Conservation (phyloP, 1,284 basidiomycete species). For the Chondrostereum purpureum region DNA sequence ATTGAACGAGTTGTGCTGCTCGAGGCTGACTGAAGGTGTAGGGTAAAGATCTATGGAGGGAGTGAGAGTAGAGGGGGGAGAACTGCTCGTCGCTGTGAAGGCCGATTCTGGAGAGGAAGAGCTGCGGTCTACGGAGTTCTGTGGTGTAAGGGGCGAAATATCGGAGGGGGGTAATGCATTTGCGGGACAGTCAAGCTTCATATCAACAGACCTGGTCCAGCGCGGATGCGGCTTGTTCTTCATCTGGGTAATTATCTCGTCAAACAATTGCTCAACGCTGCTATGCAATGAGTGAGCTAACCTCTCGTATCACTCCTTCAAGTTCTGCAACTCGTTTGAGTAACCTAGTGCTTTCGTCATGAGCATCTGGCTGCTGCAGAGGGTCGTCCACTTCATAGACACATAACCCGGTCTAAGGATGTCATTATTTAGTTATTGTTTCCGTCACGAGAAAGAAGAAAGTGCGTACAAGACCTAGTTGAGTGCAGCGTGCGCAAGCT, state of each 20-base stretch:
- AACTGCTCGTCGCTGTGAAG: constrained; percentile 23
- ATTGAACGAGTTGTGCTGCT: constrained; percentile 13
- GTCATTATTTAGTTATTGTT: constrained; percentile 6
- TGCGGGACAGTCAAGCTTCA: background rate
- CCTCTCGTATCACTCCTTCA: constrained; percentile 78
- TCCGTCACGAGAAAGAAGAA: constrained; percentile 1
- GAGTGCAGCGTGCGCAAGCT: constrained; percentile 64
- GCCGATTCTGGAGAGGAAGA: constrained; percentile 5
- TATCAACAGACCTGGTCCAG: constrained; percentile 37
- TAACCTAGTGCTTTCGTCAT: constrained; percentile 61
- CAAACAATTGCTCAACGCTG: too few species aligned
- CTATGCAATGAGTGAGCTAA: constrained; percentile 20
- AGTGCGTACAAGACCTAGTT: constrained; percentile 54
- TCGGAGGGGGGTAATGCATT: constrained; percentile 1
- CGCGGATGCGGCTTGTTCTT: constrained; percentile 71
- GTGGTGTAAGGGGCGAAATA: too few species aligned
- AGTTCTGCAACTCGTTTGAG: constrained; percentile 75
- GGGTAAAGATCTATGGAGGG: constrained; percentile 15
- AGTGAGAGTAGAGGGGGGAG: constrained; percentile 22
- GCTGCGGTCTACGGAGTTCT: background rate
- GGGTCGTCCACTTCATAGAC: constrained; percentile 82
- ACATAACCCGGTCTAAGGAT: constrained; percentile 65
- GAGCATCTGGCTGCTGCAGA: constrained; percentile 41
- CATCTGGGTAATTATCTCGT: constrained; percentile 27
- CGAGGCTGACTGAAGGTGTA: background rate